A percentile compares a stretch with the other conserved stretches of the same genome.
These are phyloP conservation scores for Cichorium intybus DNA, from an alignment of 140 eudicot genomes.

Conservation along the genomic window DNA sequence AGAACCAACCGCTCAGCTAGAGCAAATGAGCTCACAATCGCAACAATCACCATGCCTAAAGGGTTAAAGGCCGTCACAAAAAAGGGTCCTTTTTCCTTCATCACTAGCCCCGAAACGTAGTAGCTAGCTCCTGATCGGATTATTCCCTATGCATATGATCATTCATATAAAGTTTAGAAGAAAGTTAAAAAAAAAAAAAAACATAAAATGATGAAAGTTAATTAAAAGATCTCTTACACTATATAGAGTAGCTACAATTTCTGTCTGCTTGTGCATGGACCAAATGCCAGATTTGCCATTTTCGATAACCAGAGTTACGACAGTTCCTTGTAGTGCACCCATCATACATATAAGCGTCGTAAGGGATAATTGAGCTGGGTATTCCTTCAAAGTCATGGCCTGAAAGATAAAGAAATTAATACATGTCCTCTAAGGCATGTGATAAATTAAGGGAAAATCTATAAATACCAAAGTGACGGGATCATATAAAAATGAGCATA, in stretches of 20 bases:
- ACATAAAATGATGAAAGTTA: neutral
- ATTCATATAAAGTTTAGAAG: neutral
- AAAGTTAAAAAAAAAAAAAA: neutral
- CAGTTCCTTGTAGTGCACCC: slow-evolving; percentile 69
- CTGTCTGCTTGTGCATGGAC: slow-evolving; percentile 58
- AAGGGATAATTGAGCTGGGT: slow-evolving; percentile 79
- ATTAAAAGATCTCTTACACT: slow-evolving; percentile 46
- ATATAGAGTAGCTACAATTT: slow-evolving; percentile 53
- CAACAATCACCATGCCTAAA: slow-evolving; percentile 56
- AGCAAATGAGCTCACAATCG: slow-evolving; percentile 43
- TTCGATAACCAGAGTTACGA: slow-evolving; percentile 56
- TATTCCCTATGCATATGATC: slow-evolving; percentile 34
- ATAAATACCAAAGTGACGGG: neutral
- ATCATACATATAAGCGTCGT: slow-evolving; percentile 62
- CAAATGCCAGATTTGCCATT: slow-evolving; percentile 62
- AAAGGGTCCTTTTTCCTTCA: slow-evolving; percentile 59
- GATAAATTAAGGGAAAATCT: neutral
- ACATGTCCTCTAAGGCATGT: neutral
- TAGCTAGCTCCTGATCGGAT: slow-evolving; percentile 53
- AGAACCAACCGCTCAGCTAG: slow-evolving; percentile 42
- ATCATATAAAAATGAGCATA: neutral
- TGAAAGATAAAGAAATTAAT: slow-evolving; percentile 12
- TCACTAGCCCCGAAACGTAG: slow-evolving; percentile 48
- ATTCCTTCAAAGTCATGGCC: slow-evolving; percentile 76
- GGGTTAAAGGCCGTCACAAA: slow-evolving; percentile 58